These are phyloP conservation scores for Aspergillus novofumigatus DNA, from an alignment of 2,329 filamentous ascomycete species.

Conservation along the genomic window DNA sequence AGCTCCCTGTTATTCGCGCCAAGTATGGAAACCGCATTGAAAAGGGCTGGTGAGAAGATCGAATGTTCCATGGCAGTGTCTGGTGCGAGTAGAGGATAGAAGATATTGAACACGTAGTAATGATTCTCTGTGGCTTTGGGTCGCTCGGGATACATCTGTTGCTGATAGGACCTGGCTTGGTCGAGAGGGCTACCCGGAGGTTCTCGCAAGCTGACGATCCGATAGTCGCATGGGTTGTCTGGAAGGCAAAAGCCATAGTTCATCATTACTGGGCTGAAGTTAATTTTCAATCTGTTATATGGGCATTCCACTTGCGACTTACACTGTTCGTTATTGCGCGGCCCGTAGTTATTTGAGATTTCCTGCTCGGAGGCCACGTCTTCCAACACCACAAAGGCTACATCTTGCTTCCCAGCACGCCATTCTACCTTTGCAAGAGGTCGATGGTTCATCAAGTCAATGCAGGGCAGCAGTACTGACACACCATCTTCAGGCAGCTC, in stretches of 20 bases:
- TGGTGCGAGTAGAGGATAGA: slow-evolving; percentile 37
- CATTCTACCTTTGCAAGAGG: slow-evolving; percentile 58
- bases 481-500: slow-evolving; percentile 55
- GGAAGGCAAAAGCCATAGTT: slow-evolving; percentile 45
- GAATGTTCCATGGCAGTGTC: slow-evolving; percentile 35
- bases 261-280: slow-evolving; percentile 34
- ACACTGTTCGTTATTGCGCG: slow-evolving; percentile 69
- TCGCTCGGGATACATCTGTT: slow-evolving; percentile 30
- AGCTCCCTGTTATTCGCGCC: slow-evolving; percentile 40
- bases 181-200: slow-evolving; percentile 37
- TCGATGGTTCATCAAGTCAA: slow-evolving; percentile 70
- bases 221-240: slow-evolving; percentile 43
- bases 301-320: slow-evolving; percentile 7
- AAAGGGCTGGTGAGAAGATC: slow-evolving; percentile 41
- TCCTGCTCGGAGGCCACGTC: slow-evolving; percentile 50
- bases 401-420: slow-evolving; percentile 43
- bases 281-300: not conserved
- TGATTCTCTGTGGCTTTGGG: slow-evolving; percentile 30
- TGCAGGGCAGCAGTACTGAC: slow-evolving; percentile 64
- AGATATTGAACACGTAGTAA: slow-evolving; percentile 44
- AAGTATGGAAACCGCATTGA: slow-evolving; percentile 40
- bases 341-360: slow-evolving; percentile 67
- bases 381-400: slow-evolving; percentile 42
- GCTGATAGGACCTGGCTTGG: slow-evolving; percentile 31
- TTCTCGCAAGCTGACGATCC: slow-evolving; percentile 37